These are phyloP conservation scores for Lasiosphaeriaceae sp. DNA, from an alignment of 495 filamentous ascomycete genomes.

Conservation along the genomic window DNA sequence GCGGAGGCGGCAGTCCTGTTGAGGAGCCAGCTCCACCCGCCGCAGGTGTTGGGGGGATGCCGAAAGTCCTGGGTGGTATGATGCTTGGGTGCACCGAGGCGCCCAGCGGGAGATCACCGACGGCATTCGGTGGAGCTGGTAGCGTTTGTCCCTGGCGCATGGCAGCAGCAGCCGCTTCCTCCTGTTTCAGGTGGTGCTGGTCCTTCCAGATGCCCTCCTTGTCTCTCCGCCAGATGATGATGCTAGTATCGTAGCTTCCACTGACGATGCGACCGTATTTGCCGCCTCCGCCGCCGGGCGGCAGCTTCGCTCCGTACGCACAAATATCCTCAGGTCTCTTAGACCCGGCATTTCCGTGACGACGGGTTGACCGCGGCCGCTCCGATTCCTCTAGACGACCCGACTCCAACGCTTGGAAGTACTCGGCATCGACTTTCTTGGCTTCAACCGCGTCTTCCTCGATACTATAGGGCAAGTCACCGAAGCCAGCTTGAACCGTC, in stretches of 20 bases:
- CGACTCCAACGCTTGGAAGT: constrained; percentile 63
- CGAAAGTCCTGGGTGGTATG: background rate
- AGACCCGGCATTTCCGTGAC: constrained; percentile 70
- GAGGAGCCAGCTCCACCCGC: background rate
- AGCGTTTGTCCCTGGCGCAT: constrained; percentile 14
- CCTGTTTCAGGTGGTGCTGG: constrained; percentile 68
- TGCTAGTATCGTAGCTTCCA: constrained; percentile 91
- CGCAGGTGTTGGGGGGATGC: background rate
- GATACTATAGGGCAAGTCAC: constrained; percentile 74
- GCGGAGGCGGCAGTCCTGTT: background rate
- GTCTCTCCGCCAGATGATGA: constrained; percentile 90
- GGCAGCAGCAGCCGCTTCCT: constrained; percentile 47
- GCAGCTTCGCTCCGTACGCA: constrained; percentile 75
- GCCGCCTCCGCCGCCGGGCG: constrained; percentile 84
- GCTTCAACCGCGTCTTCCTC: constrained; percentile 70
- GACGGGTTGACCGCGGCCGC: constrained; percentile 32
- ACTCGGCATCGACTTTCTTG: constrained; percentile 63
- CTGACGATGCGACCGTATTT: constrained; percentile 85
- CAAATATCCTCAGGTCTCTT: constrained; percentile 69
- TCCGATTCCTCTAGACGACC: constrained; percentile 45
- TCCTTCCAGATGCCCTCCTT: constrained; percentile 75
- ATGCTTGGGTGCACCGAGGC: constrained; percentile 13
- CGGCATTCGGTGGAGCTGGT: background rate
- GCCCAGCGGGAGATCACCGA: constrained; percentile 12
- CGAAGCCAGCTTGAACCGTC: constrained; percentile 91